phyloP scores from a whole-genome alignment of 2,329 filamentous ascomycete species.

The Geosmithia morbida region DNA sequence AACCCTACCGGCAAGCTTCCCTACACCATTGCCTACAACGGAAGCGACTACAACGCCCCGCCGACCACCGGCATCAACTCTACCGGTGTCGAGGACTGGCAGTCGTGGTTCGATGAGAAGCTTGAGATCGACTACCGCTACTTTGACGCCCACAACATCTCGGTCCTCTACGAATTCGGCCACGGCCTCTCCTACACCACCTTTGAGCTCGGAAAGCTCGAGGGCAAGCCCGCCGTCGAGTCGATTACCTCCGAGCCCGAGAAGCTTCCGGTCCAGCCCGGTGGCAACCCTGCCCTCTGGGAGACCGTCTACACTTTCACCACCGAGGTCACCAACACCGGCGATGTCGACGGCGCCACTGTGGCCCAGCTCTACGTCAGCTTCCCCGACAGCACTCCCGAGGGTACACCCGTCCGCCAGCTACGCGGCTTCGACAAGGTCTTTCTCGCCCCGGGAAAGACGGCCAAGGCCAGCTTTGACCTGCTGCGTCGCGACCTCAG shows the following conservation, averaged over 20 bases:
- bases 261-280: constrained; percentile 21
- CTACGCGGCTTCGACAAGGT: constrained; percentile 39
- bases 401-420: constrained; percentile 30
- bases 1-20: constrained; percentile 56
- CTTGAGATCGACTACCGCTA: constrained; percentile 55
- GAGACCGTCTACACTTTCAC: constrained; percentile 30
- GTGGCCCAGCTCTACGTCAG: constrained; percentile 42
- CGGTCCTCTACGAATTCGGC: constrained; percentile 50
- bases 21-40: constrained; percentile 53
- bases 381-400: constrained; percentile 19
- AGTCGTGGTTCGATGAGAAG: constrained; percentile 42
- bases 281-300: constrained; percentile 42
- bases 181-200: constrained; percentile 56
- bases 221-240: constrained; percentile 8
- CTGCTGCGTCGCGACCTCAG: constrained; percentile 32
- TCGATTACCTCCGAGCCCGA: constrained; percentile 13
- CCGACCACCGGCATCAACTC: constrained; percentile 21
- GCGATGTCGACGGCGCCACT: constrained; percentile 28
- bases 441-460: constrained; percentile 23
- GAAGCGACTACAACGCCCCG: constrained; percentile 28
- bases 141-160: constrained; percentile 45
- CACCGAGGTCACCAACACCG: constrained; percentile 34
- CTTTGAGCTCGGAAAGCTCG: constrained; percentile 31
- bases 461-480: constrained; percentile 23
- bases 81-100: constrained; percentile 23